A percentile compares a stretch with the other conserved stretches of the same genome.
phyloP scores from a whole-genome alignment of 2,329 filamentous ascomycete species.

The Tolypocladium ovalisporum region DNA sequence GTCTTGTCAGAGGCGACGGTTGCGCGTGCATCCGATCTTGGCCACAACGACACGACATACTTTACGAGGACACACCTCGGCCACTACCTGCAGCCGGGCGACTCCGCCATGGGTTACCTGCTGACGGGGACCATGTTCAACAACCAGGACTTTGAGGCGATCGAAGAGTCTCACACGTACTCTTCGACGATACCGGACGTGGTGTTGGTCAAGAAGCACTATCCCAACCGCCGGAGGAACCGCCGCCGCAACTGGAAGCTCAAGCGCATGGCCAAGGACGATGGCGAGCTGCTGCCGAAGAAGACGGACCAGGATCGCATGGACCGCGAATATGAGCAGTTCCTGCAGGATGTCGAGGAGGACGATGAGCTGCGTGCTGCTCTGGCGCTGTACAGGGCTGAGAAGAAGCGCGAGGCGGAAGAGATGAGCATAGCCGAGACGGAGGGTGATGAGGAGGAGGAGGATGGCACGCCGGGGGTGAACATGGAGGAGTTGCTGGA shows the following conservation, averaged over 20 bases:
- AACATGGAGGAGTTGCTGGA: constrained; percentile 77
- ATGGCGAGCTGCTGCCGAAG: constrained; percentile 75
- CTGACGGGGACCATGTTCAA: constrained; percentile 87
- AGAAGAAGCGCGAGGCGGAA: constrained; percentile 41
- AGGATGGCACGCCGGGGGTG: constrained; percentile 58
- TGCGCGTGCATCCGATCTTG: constrained; percentile 76
- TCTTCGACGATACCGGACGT: constrained; percentile 78
- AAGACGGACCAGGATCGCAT: constrained; percentile 80
- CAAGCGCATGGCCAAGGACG: constrained; percentile 84
- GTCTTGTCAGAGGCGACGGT: constrained; percentile 80
- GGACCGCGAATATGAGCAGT: constrained; percentile 93
- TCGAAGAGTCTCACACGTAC: constrained; percentile 70
- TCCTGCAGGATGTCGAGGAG: constrained; percentile 93
- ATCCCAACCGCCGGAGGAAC: constrained; percentile 70
- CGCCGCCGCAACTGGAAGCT: constrained; percentile 84
- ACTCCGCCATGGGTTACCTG: constrained; percentile 92
- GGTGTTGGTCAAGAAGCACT: constrained; percentile 93
- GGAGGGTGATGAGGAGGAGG: constrained; percentile 50
- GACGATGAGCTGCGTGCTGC: constrained; percentile 79
- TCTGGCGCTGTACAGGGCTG: constrained; percentile 74
- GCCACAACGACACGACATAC: constrained; percentile 76
- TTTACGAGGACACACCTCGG: constrained; percentile 87
- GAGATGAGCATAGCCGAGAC: constrained; percentile 59
- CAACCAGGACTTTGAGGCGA: constrained; percentile 70
- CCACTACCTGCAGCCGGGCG: constrained; percentile 72